A percentile compares a stretch with the other conserved stretches of the same genome.
These are phyloP conservation scores for Camellia japonica DNA, from an alignment of 148 eudicot species.

Conservation along the genomic window DNA sequence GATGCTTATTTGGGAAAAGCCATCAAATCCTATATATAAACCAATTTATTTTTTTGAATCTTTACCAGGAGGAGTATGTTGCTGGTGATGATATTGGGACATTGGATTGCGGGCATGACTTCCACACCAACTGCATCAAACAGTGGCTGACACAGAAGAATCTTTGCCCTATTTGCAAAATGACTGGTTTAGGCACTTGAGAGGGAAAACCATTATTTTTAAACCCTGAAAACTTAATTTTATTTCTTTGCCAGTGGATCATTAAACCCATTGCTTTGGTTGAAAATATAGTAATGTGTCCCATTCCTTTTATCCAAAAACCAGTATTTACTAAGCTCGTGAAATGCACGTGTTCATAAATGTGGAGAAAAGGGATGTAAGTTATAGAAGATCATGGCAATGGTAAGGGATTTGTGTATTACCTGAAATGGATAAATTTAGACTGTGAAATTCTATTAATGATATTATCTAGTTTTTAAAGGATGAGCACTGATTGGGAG, in stretches of 20 bases:
- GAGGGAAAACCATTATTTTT: not conserved
- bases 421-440: constrained; percentile 10
- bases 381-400: not conserved
- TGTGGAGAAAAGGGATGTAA: constrained; percentile 6
- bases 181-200: constrained; percentile 40
- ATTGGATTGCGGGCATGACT: constrained; percentile 70
- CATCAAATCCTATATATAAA: not conserved
- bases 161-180: constrained; percentile 67
- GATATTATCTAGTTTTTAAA: constrained; percentile 2
- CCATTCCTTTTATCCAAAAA: not conserved
- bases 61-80: constrained; percentile 52
- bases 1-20: not conserved
- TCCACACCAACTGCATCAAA: constrained; percentile 60
- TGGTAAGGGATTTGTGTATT: constrained; percentile 1
- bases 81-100: constrained; percentile 55
- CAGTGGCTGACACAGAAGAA: constrained; percentile 66
- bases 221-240: not conserved
- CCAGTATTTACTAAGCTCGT: not conserved
- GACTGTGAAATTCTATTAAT: constrained; percentile 7
- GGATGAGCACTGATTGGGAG: not conserved
- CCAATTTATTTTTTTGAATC: not conserved
- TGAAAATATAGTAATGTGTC: constrained; percentile 1
- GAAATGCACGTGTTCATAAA: constrained; percentile 21
- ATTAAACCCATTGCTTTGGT: constrained; percentile 12
- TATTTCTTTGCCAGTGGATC: constrained; percentile 1